These are phyloP conservation scores for Eucalyptus grandis DNA, from an alignment of 345 rosid genomes.

Conservation along the genomic window DNA sequence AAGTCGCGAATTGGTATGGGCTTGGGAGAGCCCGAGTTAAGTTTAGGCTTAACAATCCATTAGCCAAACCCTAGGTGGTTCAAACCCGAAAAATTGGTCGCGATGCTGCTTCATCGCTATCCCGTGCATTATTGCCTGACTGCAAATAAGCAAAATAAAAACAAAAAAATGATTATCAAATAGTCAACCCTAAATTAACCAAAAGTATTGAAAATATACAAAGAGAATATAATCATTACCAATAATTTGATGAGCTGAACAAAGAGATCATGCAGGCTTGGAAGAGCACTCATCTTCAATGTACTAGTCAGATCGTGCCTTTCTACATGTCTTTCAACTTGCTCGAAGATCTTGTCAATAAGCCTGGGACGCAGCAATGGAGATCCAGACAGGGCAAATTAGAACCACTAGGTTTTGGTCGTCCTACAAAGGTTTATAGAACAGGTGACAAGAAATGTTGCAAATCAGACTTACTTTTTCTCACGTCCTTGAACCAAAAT, in stretches of 20 bases:
- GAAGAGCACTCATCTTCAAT: slow-evolving; percentile 84
- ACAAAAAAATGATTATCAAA: not conserved
- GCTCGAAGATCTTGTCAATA: slow-evolving; percentile 45
- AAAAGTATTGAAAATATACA: not conserved
- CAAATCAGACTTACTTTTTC: slow-evolving; percentile 32
- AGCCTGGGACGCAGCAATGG: slow-evolving; percentile 36
- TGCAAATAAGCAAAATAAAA: slow-evolving; percentile 3
- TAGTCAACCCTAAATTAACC: not conserved
- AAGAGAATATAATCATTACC: slow-evolving; percentile 31
- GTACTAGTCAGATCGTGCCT: slow-evolving; percentile 30
- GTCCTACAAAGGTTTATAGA: not conserved
- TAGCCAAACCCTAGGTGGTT: too few relatives aligned
- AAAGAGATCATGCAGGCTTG: slow-evolving; percentile 74
- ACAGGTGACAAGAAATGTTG: not conserved
- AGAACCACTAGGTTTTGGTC: not conserved
- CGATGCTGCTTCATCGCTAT: too few relatives aligned
- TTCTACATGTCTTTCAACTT: slow-evolving; percentile 45
- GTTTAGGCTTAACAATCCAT: too few relatives aligned
- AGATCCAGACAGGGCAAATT: not conserved
- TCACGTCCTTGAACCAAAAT: slow-evolving; percentile 78
- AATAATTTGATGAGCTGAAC: slow-evolving; percentile 72
- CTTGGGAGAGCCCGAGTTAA: too few relatives aligned
- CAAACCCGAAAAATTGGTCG: too few relatives aligned
- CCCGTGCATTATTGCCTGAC: slow-evolving; percentile 54
- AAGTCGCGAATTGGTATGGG: too few relatives aligned